Base-by-base conservation (phyloP, 345 rosid genomes). In the Gossypium bickii region DNA sequence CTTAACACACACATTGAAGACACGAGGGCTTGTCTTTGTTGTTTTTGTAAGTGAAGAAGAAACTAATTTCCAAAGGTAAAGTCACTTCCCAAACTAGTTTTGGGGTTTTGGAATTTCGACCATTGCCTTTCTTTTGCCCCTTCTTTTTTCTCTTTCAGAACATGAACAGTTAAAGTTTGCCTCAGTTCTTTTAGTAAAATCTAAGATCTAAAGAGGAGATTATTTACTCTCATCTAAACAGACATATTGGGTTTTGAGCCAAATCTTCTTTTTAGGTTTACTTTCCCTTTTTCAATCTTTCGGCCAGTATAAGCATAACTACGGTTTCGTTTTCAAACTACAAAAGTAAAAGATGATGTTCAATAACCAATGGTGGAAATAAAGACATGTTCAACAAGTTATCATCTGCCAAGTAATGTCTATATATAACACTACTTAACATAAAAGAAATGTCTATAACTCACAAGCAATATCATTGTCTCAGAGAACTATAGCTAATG, bases 211-310 rank as follows among this genome's bases (percentile, higher is more conserved):
- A 45, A 20, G 29, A 8, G 53, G 10, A 44, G 29, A 66, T 44
- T 66, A 45, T 20, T 45, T 12, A 16, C 70, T 11, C 45, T 27
- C 1, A 18, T 7, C 34, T 66, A 51, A 20, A 67, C 20, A 22
- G 22, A 67, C 6, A 24, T 48, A 24, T 24, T 15, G 41, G 18
- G 18, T 49, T 68, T 15, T 67, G 71, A 67, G 71, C 43, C 41
- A 67, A 8, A 24, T 67, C 41, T 48, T 48, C 57, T 47, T 47
- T 67, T 67, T 34, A 34, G 41, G 41, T 34, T 34, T 45, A 22
- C 71, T n/a, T 67, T 47, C 24, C 16, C 4, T 5, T 67, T 48
- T 68, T 68, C 43, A 68, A 24, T 48, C 72, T 48, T 68, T 68
- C 58, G 43, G 72, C 43, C 12, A 48, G 41, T 4, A 25, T 7